Evolutionary conservation across 2,329 filamentous ascomycete genomes (phyloP).

Genomic region (Gremmenia infestans): DNA sequence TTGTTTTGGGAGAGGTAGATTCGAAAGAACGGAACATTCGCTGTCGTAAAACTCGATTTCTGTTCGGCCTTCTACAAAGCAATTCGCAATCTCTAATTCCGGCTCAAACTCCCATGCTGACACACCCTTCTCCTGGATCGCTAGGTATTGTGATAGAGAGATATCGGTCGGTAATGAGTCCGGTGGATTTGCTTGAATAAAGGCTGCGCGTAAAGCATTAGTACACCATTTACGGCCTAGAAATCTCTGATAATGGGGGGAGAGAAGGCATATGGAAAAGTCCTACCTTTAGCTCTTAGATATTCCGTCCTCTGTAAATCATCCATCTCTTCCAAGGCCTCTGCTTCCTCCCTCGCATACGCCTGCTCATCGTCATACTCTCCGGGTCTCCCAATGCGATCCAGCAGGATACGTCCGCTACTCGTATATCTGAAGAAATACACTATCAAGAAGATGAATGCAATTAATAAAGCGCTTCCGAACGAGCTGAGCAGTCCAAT

Average conservation of each 20-base stretch:
- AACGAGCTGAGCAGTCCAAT: conserved; percentile 94
- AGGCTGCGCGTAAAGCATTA: conserved; percentile 53
- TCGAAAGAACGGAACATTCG: conserved; percentile 78
- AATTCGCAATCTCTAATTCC: conserved; percentile 97
- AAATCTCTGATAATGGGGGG: background rate
- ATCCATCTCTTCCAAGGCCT: conserved; percentile 93
- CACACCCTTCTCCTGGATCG: conserved; percentile 99
- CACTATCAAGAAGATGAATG: conserved; percentile 71
- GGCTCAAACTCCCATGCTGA: conserved; percentile 99
- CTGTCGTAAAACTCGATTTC: conserved; percentile 99
- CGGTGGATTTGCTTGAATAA: conserved; percentile 87
- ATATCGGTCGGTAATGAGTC: conserved; percentile 96
- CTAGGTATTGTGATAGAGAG: conserved; percentile 92
- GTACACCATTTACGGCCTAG: background rate
- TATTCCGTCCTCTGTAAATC: conserved; percentile 89
- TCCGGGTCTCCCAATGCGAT: conserved; percentile 86
- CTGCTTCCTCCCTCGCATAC: conserved; percentile 87
- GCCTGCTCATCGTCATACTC: conserved; percentile 98
- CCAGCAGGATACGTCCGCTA: conserved; percentile 84
- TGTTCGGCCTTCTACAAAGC: conserved; percentile 92
- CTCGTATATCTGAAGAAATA: conserved; percentile 93
- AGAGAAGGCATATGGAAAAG: background rate
- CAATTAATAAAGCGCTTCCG: conserved; percentile 81
- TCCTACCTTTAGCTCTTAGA: conserved; percentile 83
- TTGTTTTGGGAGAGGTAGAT: conserved; percentile 93